These are phyloP conservation scores for Xanthoceras sorbifolium DNA, from an alignment of 345 rosid genomes.

Conservation along the genomic window DNA sequence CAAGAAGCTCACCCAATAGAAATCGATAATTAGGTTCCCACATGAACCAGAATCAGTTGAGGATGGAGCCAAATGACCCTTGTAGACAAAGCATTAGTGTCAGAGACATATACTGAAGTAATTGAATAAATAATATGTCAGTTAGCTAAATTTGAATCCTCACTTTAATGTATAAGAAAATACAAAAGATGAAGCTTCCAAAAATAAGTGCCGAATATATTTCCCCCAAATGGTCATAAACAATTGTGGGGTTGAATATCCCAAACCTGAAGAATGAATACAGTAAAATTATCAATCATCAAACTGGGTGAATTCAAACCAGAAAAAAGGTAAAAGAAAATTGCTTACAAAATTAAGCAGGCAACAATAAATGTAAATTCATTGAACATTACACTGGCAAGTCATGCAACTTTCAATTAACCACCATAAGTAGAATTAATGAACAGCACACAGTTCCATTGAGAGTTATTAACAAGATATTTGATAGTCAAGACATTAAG, in stretches of 20 bases:
- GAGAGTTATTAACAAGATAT: neutral
- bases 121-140: slow-evolving; percentile 16
- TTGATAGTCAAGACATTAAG: neutral
- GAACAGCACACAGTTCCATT: neutral
- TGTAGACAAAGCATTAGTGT: slow-evolving; percentile 28
- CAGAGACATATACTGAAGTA: slow-evolving; percentile 24
- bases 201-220: slow-evolving; percentile 85
- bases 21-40: slow-evolving; percentile 87
- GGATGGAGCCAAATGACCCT: slow-evolving; percentile 96
- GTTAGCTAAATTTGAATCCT: slow-evolving; percentile 26
- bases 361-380: neutral
- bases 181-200: slow-evolving; percentile 90
- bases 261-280: slow-evolving; percentile 71
- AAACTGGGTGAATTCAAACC: neutral
- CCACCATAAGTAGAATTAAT: neutral
- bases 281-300: slow-evolving; percentile 4
- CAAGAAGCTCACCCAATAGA: slow-evolving; percentile 83
- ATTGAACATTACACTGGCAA: neutral
- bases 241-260: slow-evolving; percentile 79
- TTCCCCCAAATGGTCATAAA: slow-evolving; percentile 96
- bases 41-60: slow-evolving; percentile 93
- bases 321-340: neutral
- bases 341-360: neutral
- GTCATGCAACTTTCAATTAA: slow-evolving; percentile 1
- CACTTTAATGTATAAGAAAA: slow-evolving; percentile 87